Conservation (phyloP, 202 grass and related monocot genomes). For the Carex arenaria region DNA sequence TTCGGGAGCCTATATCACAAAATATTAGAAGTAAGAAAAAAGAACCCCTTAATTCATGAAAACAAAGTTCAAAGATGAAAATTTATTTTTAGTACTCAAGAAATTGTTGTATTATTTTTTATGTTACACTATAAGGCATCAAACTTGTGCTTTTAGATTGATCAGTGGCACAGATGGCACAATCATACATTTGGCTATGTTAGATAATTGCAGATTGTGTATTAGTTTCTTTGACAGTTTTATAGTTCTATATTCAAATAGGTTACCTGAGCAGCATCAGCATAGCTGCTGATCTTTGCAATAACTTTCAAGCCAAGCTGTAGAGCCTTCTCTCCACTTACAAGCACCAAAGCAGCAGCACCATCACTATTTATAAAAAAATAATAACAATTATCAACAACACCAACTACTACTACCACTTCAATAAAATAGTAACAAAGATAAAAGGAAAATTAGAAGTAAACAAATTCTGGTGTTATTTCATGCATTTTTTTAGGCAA, state of each 20-base stretch:
- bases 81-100: neutral
- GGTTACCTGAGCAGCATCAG: conserved; percentile 84
- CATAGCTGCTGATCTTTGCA: conserved; percentile 78
- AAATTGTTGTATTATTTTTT: neutral
- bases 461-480: neutral
- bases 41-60: neutral
- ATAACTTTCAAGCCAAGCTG: conserved; percentile 73
- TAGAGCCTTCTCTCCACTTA: conserved; percentile 79
- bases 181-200: neutral
- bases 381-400: conserved; percentile 8
- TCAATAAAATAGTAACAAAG: neutral
- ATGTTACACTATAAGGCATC: neutral
- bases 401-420: neutral
- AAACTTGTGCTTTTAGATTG: neutral
- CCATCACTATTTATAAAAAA: conserved; percentile 60
- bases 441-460: neutral
- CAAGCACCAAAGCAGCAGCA: conserved; percentile 80
- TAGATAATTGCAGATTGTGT: neutral
- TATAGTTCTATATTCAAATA: neutral
- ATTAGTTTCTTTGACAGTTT: neutral
- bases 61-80: neutral
- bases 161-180: neutral
- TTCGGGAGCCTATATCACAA: conserved; percentile 59
- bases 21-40: neutral
- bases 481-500: neutral